Evolutionary conservation across 2,329 filamentous ascomycete species (phyloP), one percentile per base, ranked within the genome.

Genomic region (Ilyonectria destructans): DNA sequence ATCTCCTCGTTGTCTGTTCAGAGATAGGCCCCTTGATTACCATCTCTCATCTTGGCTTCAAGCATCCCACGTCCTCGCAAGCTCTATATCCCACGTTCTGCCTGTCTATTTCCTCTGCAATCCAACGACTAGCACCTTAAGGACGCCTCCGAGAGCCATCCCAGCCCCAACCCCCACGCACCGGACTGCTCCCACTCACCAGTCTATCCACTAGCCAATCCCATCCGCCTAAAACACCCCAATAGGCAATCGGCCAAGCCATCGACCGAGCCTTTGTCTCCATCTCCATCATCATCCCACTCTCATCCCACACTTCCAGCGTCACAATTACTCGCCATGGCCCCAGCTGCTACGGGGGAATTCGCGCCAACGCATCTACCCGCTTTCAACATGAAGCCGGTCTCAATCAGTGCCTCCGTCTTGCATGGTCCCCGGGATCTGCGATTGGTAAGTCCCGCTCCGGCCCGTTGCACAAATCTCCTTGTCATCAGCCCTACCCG

Each of bases 221-320:
- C 76, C 68, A 51, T 71, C 63, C 63, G 48, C 48, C 67, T 66
- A 59, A 54, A 60, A 65, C 66, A 67, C 77, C 77, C 72, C 72
- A 79, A 77, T 77, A 74, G 77, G 77, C 70, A 79, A 77, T 73
- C 70, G 75, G 51, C 78, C 74, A 77, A 77, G 73, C 76, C 76
- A 74, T 73, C 64, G 55, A 74, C 69, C 64, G 58, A 75, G 69
- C 58, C 66, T 70, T 69, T 71, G 70, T 70, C 72, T 71, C 74
- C 74, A 71, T 75, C 59, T 58, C 68, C 64, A 64, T 66, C 55
- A 69, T 67, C 71, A 79, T 78, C 84, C 21, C 87, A 87, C 83
- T 84, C 9, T 91, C 92, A 93, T 49, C 88, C 90, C 31, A 93
- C 84, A 1, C 91, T 91, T 70, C 86, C 65, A 69, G 66, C 69